phyloP scores from a whole-genome alignment of 768 basidiomycete genomes.

The Trametes cubensis region DNA sequence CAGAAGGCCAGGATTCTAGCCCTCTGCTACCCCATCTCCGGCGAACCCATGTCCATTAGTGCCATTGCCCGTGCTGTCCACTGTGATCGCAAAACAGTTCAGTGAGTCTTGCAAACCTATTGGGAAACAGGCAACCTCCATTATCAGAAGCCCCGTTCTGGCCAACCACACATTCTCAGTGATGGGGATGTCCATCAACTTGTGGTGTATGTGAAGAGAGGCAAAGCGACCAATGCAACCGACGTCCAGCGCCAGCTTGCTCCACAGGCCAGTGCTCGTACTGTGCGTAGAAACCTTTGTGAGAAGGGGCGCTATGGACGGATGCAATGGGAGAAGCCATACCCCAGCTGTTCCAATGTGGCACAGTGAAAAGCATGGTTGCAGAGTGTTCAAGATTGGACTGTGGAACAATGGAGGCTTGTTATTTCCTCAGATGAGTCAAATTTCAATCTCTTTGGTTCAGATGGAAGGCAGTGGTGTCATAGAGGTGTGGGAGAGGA shows the following conservation, averaged over 20 bases:
- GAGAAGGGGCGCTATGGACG: background rate
- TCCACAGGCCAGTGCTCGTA: background rate
- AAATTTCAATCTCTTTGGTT: slow-evolving; percentile 11
- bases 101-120: background rate
- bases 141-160: background rate
- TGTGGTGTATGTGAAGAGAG: background rate
- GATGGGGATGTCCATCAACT: background rate
- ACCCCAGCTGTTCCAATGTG: background rate
- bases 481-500: slow-evolving; percentile 6
- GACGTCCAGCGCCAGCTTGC: background rate
- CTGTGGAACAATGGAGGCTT: background rate
- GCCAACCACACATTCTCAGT: background rate
- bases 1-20: background rate
- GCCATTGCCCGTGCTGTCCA: background rate
- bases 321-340: background rate
- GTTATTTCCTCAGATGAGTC: slow-evolving; percentile 17
- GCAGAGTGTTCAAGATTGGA: background rate
- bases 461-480: slow-evolving; percentile 6
- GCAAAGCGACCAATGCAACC: background rate
- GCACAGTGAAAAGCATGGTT: slow-evolving; percentile 1
- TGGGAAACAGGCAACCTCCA: background rate
- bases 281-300: background rate
- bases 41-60: background rate
- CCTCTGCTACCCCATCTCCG: background rate
- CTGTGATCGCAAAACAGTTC: background rate